Evolutionary conservation across 2,329 filamentous ascomycete species (phyloP), one percentile per base, ranked within the genome.

Genomic region (Cytospora piceae): DNA sequence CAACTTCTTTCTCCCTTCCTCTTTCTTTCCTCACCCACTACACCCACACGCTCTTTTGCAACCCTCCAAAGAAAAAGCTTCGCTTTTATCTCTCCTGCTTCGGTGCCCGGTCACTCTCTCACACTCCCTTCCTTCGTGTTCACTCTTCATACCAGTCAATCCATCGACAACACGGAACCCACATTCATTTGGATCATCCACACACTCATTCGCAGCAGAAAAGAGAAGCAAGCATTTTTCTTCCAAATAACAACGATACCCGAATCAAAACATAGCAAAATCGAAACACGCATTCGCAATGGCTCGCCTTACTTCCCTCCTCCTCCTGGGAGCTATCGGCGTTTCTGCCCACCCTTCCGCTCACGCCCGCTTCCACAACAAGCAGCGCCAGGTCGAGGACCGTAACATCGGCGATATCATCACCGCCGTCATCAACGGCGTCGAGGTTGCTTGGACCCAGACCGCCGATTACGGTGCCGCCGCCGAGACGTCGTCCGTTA

Each of bases 361-460:
- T 63, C 75, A 77, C 59, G 82, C 69, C 62, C 76, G 77, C 69
- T 62, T 72, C 24, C 76, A 78, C 71, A 74, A 73, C 61, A 75
- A 78, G 71, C 75, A 74, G 63, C 69, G 69, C 42, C 71, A 74
- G 57, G 70, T 67, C 65, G 66, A 69, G 54, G 67, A 71, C 60
- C 70, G 68, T 22, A 66, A 46, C 54, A 66, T 63, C 12, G 69
- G 67, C 1, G 63, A 70, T 55, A 15, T 71, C 17, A 67, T 73
- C 63, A 65, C 57, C 29, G 71, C 71, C 61, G 71, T 71, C 63
- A 73, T 74, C 37, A 65, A 73, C 70, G 71, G 71, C 67, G 70
- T 70, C 61, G 69, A 69, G 34, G 73, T 74, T 63, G 69, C 68
- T 49, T 74, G 73, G 73, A 71, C 70, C 63, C 67, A 70, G 68